Base-by-base conservation (phyloP, 768 basidiomycete genomes). In the Phanerochaete carnosa region DNA sequence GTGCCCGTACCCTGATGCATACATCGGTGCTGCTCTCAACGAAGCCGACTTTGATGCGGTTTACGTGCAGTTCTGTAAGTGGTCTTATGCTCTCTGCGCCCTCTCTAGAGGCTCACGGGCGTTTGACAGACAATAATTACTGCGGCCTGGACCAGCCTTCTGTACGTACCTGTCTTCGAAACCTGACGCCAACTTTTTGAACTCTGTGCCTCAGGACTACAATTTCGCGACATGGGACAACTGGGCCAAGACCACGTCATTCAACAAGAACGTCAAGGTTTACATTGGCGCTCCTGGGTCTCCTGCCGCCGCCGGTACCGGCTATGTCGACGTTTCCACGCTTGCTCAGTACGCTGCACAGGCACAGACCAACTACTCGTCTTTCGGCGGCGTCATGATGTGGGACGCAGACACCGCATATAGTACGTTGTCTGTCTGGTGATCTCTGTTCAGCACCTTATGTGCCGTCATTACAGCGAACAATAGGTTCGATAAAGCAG, bases 1-100 rank as follows among this genome's bases (percentile, higher is more conserved):
- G 70, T 90, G 89, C 67, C 84, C 86, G 3, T 90, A 80, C 73
- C 88, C 89, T 2, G 89, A 90, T 67, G 80, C 79, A 3, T 78
- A 80, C 50, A 73, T 90, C 7, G 80, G 85, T 22, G 74, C 75
- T 12, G 85, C 87, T n/a, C 73, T 90, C 55, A 83, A 88, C 65
- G 65, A 76, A 0, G 87, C 82, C 13, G 77, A 70, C 5, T 90
- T 90, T 62, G 89, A 91, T 73, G 87, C 87, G 1, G 75, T 91
- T 60, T 90, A 87, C 68, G 87, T 90, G 39, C 88, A 89, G 69
- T 87, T 90, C 68, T 84, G 82, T 81, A 66, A 62, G 78, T 67
- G 33, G 26, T 39, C 12, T 26, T 54, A 29, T 37, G 39, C 39
- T 8, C 39, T 43, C 19, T 43, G 39, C 39, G 19, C 19, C 11